These are phyloP conservation scores for Telfairia occidentalis DNA, from an alignment of 331 rosid genomes.

Conservation along the genomic window DNA sequence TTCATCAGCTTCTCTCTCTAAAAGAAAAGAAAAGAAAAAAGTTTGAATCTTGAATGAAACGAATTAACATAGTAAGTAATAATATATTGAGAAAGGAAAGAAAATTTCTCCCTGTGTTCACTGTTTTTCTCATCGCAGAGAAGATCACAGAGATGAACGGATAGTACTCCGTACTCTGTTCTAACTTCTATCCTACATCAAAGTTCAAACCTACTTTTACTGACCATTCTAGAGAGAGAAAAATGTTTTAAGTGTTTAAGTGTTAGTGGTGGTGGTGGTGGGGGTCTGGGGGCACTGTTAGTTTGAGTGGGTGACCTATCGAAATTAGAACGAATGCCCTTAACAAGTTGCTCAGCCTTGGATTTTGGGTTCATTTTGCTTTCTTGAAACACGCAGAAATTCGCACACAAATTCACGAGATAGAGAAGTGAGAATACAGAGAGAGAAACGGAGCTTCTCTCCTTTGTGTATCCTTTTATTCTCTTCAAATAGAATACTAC, in stretches of 20 bases:
- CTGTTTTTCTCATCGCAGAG: neutral
- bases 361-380: conserved; percentile 36
- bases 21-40: too few relatives aligned
- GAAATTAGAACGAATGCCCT: conserved; percentile 21
- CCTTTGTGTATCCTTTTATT: conserved; percentile 41
- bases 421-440: too few relatives aligned
- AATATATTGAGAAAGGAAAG: too few relatives aligned
- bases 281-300: conserved; percentile 9
- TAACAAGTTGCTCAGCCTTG: conserved; percentile 48
- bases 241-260: too few relatives aligned
- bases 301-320: conserved; percentile 38
- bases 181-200: neutral
- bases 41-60: neutral
- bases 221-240: conserved; percentile 21
- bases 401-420: conserved; percentile 23
- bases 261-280: neutral
- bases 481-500: conserved; percentile 57
- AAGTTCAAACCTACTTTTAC: conserved; percentile 12
- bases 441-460: neutral
- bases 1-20: neutral
- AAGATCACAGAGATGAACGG: conserved; percentile 25
- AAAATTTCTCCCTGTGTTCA: neutral
- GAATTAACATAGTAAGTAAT: neutral
- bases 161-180: conserved; percentile 15
- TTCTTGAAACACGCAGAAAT: neutral